Conservation (phyloP, 768 basidiomycete genomes). For the Leccinum uliginosum region DNA sequence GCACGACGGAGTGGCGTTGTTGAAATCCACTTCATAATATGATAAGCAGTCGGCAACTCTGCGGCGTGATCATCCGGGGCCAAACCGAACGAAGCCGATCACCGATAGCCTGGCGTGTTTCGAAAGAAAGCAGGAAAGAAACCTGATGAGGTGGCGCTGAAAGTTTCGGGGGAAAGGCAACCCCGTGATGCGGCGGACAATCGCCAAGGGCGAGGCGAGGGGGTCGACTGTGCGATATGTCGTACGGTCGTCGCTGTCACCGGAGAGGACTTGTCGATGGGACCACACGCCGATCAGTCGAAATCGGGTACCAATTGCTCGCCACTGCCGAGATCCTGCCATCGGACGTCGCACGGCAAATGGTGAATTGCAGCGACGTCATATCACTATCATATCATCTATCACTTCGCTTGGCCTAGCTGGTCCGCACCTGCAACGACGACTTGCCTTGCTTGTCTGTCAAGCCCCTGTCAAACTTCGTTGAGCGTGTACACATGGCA, state of each 20-base stretch:
- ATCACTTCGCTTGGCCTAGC: neutral
- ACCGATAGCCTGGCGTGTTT: constrained; percentile 12
- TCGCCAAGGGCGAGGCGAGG: neutral
- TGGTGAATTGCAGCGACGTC: neutral
- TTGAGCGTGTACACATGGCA: constrained; percentile 6
- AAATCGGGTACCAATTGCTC: constrained; percentile 1
- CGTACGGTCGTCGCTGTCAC: neutral
- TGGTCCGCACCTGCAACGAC: constrained; percentile 4
- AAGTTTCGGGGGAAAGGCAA: neutral
- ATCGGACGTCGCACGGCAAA: neutral
- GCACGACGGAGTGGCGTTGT: constrained; percentile 16
- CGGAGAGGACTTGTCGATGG: neutral
- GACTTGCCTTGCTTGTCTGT: constrained; percentile 5
- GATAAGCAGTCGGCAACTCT: constrained; percentile 13
- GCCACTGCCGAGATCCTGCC: neutral
- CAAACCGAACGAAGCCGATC: neutral
- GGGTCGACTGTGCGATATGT: neutral
- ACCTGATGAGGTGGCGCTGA: constrained; percentile 17
- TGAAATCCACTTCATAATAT: constrained; percentile 12
- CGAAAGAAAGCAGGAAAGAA: neutral
- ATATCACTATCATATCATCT: neutral
- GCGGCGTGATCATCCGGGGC: constrained; percentile 18
- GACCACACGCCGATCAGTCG: constrained; percentile 4
- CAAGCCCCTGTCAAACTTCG: neutral
- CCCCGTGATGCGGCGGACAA: neutral